Base-by-base conservation (phyloP, 768 basidiomycete genomes). In the Lactarius psammicola region DNA sequence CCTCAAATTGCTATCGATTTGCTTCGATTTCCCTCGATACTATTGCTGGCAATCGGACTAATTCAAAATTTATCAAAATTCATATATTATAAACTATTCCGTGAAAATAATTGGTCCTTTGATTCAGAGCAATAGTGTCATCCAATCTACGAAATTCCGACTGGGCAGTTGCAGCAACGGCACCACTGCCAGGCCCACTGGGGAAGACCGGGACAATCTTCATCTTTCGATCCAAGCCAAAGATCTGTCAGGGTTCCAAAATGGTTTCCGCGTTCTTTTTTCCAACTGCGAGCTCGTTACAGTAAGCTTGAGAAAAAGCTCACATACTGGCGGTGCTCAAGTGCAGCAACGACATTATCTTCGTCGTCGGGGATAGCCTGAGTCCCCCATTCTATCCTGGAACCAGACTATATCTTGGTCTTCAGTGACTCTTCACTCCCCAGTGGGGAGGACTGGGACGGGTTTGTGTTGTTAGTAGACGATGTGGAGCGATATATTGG, bases 401-500 rank as follows among this genome's bases (percentile, higher is more conserved):
- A 36, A 56, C 67, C 87, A 88, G 70, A 79, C 77, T n/a, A n/a
- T n/a, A n/a, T n/a, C n/a, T n/a, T 92, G 90, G 90, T 77, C 76
- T 34, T 44, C 59, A 26, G n/a, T n/a, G n/a, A n/a, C n/a, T n/a
- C n/a, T 38, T 60, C n/a, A 65, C 64, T 7, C 34, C 10, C 42
- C 15, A 51, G 26, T 17, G 73, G 73, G 23, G 72, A 75, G n/a
- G n/a, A n/a, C n/a, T n/a, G n/a, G n/a, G 13, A 38, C 15, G 36
- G 36, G 36, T 38, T 15, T 71, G 78, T 85, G 0, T 81, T 95
- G 30, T 79, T 95, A 17, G 36, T 38, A 15, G 15, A 38, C 36
- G 15, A n/a, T n/a, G 83, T 93, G n/a, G 91, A 95, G 74, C 80
- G 88, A 69, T 93, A 89, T 72, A 74, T 80, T n/a, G 91, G 93